Evolutionary conservation across 2,329 filamentous ascomycete species (phyloP), one percentile per base, ranked within the genome.

Genomic region (Scedosporium dehoogii): DNA sequence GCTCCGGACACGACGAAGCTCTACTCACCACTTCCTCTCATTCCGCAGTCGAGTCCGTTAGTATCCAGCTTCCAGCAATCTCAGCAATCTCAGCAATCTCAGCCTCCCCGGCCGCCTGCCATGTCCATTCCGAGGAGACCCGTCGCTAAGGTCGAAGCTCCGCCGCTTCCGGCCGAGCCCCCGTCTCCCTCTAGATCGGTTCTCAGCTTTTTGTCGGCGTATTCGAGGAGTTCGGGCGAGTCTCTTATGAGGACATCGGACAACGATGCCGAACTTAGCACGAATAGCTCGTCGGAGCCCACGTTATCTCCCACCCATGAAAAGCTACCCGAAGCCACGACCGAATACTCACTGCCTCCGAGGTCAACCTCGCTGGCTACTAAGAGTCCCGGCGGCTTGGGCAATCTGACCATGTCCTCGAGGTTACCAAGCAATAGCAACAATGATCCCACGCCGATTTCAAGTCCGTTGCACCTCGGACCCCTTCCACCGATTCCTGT

Each of bases 131-230:
- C 72, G 41, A 71, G 76, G 63, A 73, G 74, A 61, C 75, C 76
- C 4, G 68, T 73, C 3, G 67, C 60, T 33, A 65, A 63, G 62
- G 60, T 64, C 9, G 53, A 53, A n/a, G 16, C 64, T 55, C 41
- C 69, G 64, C 59, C 65, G 59, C 59, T 62, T 62, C 62, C 63
- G 44, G 65, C 65, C 4, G 65, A 69, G 56, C 71, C 70, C 3
- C 27, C 59, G 41, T 79, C 79, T 51, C 78, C 80, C 3, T 73
- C 74, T 1, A 76, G 76, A 25, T 84, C 82, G 9, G 72, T 85
- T 60, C 81, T 78, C 14, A 85, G 81, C 68, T 72, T 85, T 10
- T 67, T 85, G 42, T 84, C 81, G 10, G 81, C 82, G 21, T 85
- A 85, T 68, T 79, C 79, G 59, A 73, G 74, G 65, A 78, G 75